Evolutionary conservation across 2,329 filamentous ascomycete genomes (phyloP).

Genomic region (Tolypocladium ovalisporum): DNA sequence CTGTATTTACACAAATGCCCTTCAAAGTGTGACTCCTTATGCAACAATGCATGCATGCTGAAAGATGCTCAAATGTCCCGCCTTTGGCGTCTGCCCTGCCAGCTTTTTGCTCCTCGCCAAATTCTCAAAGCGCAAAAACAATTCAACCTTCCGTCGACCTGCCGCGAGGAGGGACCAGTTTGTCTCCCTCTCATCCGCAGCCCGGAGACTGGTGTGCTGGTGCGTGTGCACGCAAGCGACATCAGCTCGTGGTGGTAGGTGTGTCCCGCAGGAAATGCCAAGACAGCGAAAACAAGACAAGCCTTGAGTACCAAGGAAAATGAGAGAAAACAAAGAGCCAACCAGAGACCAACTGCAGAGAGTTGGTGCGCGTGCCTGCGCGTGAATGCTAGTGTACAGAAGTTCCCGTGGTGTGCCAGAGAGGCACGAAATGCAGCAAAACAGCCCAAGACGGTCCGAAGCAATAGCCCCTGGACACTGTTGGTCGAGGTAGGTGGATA

Average conservation of each 20-base stretch:
- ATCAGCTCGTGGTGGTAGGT: neutral
- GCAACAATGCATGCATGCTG: neutral
- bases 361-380: neutral
- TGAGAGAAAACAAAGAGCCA: neutral
- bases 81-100: neutral
- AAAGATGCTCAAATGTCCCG: neutral
- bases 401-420: neutral
- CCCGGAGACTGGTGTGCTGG: neutral
- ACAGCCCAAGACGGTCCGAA: neutral
- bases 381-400: neutral
- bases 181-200: neutral
- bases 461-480: neutral
- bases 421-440: neutral
- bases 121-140: neutral
- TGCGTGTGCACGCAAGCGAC: neutral
- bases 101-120: neutral
- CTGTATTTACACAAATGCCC: conserved; percentile 2
- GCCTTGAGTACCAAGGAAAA: neutral
- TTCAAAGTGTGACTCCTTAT: neutral
- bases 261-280: neutral
- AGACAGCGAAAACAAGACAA: neutral
- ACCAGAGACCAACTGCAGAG: neutral
- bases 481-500: neutral
- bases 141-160: neutral
- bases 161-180: neutral